phyloP scores from a whole-genome alignment of 169 alveolate genomes.

The Neospora caninum region DNA sequence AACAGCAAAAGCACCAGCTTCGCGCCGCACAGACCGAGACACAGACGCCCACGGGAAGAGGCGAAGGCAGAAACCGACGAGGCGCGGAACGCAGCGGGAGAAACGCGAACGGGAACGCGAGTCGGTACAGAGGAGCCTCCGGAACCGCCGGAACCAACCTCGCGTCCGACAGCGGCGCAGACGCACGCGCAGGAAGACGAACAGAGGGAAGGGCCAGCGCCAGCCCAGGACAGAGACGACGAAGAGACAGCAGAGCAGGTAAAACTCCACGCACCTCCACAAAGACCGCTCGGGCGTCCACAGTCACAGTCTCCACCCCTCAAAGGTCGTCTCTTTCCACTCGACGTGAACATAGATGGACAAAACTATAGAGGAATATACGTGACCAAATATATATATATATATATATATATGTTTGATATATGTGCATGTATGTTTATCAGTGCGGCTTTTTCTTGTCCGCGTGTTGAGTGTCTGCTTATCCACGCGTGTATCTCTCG shows the following conservation, averaged over 20 bases:
- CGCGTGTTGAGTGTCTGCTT: too few species aligned
- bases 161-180: not conserved
- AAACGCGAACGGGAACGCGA: conserved; percentile 22
- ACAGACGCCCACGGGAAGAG: not conserved
- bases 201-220: not conserved
- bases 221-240: not conserved
- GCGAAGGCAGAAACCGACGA: not conserved
- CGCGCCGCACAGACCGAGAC: not conserved
- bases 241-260: not conserved
- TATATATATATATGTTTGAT: too few species aligned
- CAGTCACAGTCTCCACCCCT: too few species aligned
- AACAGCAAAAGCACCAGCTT: conserved; percentile 53
- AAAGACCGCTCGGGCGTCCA: too few species aligned
- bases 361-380: too few species aligned
- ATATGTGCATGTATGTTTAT: too few species aligned
- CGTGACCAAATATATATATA: too few species aligned
- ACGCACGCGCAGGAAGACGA: not conserved
- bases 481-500: too few species aligned
- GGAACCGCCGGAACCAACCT: conserved; percentile 9
- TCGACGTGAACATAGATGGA: too few species aligned
- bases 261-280: too few species aligned
- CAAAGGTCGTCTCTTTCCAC: too few species aligned
- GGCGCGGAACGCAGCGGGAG: not conserved
- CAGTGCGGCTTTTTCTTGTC: too few species aligned
- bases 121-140: conserved; percentile 16